These are phyloP conservation scores for Colletotrichum musicola DNA, from an alignment of 2,329 filamentous ascomycete species.

Conservation along the genomic window DNA sequence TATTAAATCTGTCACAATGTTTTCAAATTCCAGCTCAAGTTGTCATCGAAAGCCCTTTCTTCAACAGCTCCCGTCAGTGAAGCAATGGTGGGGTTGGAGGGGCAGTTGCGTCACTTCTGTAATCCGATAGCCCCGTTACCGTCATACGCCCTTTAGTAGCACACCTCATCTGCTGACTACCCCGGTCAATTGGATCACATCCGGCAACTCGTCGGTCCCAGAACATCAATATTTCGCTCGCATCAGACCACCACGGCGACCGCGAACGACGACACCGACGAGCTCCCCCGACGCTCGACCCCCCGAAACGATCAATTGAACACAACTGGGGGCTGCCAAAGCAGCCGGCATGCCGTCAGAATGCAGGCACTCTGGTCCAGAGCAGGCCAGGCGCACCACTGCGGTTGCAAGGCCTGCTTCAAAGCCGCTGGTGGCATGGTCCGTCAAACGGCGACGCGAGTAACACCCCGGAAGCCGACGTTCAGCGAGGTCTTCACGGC, in stretches of 20 bases:
- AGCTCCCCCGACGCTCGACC: constrained; percentile 4
- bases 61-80: neutral
- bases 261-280: neutral
- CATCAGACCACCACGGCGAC: constrained; percentile 30
- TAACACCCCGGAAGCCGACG: constrained; percentile 62
- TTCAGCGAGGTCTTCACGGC: constrained; percentile 72
- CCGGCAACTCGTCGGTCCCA: constrained; percentile 18
- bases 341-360: constrained; percentile 51
- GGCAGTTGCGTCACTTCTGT: constrained; percentile 34
- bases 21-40: neutral
- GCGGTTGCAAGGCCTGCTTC: constrained; percentile 73
- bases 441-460: constrained; percentile 63
- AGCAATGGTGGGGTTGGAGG: constrained; percentile 37
- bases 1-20: constrained; percentile 33
- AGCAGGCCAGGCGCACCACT: constrained; percentile 72
- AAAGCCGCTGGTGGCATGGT: constrained; percentile 61
- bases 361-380: constrained; percentile 80
- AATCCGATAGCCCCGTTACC: neutral
- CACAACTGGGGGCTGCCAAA: constrained; percentile 23
- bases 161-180: constrained; percentile 9
- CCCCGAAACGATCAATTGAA: constrained; percentile 25
- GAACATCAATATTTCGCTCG: constrained; percentile 10
- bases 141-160: neutral
- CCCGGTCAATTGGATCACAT: constrained; percentile 15
- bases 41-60: too few relatives aligned